Conservation (phyloP, 306 rosid species). For the Vicia villosa region DNA sequence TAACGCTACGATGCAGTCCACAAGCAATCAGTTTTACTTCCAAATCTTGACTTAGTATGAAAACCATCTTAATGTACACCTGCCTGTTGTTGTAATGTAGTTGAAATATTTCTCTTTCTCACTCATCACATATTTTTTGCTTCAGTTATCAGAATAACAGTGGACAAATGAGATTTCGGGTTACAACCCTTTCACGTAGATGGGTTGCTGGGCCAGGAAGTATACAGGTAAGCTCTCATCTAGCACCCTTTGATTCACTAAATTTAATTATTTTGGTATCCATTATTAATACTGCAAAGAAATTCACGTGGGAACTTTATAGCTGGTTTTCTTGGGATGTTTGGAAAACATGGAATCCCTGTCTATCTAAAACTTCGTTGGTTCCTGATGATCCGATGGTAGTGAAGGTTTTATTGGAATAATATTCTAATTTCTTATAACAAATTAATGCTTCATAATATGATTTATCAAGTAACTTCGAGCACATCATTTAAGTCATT, state of each 20-base stretch:
- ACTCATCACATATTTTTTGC: constrained; percentile 58
- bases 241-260: constrained; percentile 33
- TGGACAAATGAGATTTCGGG: constrained; percentile 93
- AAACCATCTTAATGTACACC: constrained; percentile 37
- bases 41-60: constrained; percentile 94
- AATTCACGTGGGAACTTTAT: not conserved
- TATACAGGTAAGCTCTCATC: constrained; percentile 61
- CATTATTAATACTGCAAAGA: constrained; percentile 7
- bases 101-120: constrained; percentile 54
- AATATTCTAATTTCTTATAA: too few relatives aligned
- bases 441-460: not conserved
- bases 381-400: too few relatives aligned
- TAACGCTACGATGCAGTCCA: constrained; percentile 71
- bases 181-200: constrained; percentile 95
- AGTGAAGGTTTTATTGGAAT: too few relatives aligned
- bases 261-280: constrained; percentile 24
- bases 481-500: constrained; percentile 6
- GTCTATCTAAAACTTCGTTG: too few relatives aligned
- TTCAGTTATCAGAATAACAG: constrained; percentile 85
- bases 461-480: constrained; percentile 20
- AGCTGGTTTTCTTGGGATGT: too few relatives aligned
- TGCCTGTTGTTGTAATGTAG: constrained; percentile 42
- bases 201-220: constrained; percentile 97
- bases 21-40: constrained; percentile 90
- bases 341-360: too few relatives aligned